Conservation (phyloP, 306 rosid genomes). For the Cicer bijugum region DNA sequence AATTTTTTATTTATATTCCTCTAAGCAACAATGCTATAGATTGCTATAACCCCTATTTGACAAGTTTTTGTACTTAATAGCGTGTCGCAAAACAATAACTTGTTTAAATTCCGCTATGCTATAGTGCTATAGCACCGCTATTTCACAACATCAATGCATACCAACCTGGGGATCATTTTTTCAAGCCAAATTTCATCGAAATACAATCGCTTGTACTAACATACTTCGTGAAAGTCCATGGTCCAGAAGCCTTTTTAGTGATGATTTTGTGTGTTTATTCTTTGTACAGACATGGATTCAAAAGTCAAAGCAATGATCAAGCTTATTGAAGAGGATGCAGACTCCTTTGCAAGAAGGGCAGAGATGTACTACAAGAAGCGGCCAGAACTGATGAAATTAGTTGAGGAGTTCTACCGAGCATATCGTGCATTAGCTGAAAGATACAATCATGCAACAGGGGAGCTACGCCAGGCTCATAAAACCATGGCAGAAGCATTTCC, state of each 20-base stretch:
- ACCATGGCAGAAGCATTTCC: conserved; percentile 96
- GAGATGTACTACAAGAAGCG: conserved; percentile 99
- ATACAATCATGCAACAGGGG: conserved; percentile 94
- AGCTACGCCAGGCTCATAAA: conserved; percentile 91
- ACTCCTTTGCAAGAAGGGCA: conserved; percentile 98
- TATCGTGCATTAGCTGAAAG: conserved; percentile 99
- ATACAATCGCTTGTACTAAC: not conserved
- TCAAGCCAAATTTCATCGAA: not conserved
- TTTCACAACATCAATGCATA: not conserved
- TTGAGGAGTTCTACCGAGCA: conserved; percentile 98
- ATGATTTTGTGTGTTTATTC: conserved; percentile 25
- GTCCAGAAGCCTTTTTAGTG: conserved; percentile 27
- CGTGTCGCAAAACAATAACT: no score
- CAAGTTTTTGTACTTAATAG: no score
- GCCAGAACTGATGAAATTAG: conserved; percentile 95
- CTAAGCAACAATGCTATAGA: no score
- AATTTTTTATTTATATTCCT: no score
- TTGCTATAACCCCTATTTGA: no score
- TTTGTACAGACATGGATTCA: conserved; percentile 84
- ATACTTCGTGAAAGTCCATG: not conserved
- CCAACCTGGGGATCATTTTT: not conserved
- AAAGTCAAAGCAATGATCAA: conserved; percentile 98
- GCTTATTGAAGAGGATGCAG: conserved; percentile 99
- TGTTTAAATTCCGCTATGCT: no score
- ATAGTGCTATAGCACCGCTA: no score